A percentile compares a stretch with the other conserved stretches of the same genome.
Conservation (phyloP, 1,284 basidiomycete species). For the Naganishia liquefaciens region DNA sequence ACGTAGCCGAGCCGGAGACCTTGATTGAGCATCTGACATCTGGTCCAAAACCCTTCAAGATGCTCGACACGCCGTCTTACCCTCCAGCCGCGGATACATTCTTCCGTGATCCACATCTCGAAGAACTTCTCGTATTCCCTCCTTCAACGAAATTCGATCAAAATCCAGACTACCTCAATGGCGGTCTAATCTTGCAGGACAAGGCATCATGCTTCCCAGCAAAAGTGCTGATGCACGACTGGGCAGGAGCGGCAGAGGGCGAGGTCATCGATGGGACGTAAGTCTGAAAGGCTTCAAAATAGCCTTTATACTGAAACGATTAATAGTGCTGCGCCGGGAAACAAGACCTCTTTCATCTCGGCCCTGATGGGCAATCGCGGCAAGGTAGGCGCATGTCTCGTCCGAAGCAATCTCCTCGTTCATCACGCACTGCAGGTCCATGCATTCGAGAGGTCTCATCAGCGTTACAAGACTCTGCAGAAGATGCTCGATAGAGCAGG, state of each 20-base stretch:
- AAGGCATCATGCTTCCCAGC: slow-evolving; percentile 98
- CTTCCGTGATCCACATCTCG: slow-evolving; percentile 72
- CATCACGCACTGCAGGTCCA: slow-evolving; percentile 60
- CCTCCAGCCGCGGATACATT: slow-evolving; percentile 57
- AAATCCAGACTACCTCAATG: slow-evolving; percentile 49
- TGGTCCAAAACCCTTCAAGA: slow-evolving; percentile 37
- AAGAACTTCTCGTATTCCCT: slow-evolving; percentile 73
- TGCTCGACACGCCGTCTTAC: slow-evolving; percentile 40
- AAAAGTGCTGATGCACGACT: slow-evolving; percentile 62
- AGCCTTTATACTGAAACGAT: neutral
- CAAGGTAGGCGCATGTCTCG: slow-evolving; percentile 60
- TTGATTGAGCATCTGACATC: slow-evolving; percentile 39
- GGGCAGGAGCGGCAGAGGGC: slow-evolving; percentile 44
- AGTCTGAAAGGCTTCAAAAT: slow-evolving; percentile 31
- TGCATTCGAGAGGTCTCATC: slow-evolving; percentile 81
- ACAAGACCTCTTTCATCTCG: slow-evolving; percentile 93
- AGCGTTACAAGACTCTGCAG: slow-evolving; percentile 75
- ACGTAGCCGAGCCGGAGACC: slow-evolving; percentile 51
- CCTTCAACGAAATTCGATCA: slow-evolving; percentile 58
- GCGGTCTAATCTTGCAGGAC: slow-evolving; percentile 83
- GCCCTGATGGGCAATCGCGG: slow-evolving; percentile 80
- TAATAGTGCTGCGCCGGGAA: slow-evolving; percentile 83
- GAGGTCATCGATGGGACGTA: slow-evolving; percentile 84
- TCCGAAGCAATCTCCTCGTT: neutral
- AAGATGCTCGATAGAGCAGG: slow-evolving; percentile 77